Evolutionary conservation across 805 yeast genomes (phyloP), one percentile per base, ranked within the genome.

Genomic region (Pichia ethanolica): DNA sequence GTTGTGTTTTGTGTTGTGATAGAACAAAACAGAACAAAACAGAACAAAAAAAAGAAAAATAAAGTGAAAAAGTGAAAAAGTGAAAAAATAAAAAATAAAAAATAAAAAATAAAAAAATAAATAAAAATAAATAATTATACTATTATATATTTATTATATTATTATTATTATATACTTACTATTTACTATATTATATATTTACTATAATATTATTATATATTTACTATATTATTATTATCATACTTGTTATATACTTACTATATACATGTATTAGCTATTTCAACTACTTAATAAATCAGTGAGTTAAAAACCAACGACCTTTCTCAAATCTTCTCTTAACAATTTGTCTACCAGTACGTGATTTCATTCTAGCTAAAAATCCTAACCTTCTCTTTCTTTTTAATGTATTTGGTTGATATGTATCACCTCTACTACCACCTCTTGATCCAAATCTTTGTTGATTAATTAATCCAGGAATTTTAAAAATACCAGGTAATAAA

Each of bases 301-400:
- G 91, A 41, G 95, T 74, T 60, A 93, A 70, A 63, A 81, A 89
- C 97, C 97, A 90, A 69, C 98, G 80, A 5, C 97, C 97, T 70
- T 93, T 93, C 26, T 79, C 84, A 60, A 71, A 82, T 69, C 98
- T 79, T 64, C 91, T 78, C 48, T 78, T 78, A 49, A 93, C 69
- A 37, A 93, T 78, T 63, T 82, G 86, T 57, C 91, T 78, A 7
- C 97, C 97, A 36, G 79, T 75, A 59, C 75, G 78, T 7, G 85
- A 69, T 62, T 82, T 80, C 68, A 85, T 78, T 64, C 97, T 80
- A 11, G 95, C 89, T 64, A 93, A 73, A 60, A 90, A 93, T 0
- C 99, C 99, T 50, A 86, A 75, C 35, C 86, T 81, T 67, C 96
- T 83, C 73, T 93, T 93, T 66, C 98, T 78, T 65, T 86, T 88